Base-by-base conservation (phyloP, 345 rosid genomes). In the Eucalyptus camaldulensis region DNA sequence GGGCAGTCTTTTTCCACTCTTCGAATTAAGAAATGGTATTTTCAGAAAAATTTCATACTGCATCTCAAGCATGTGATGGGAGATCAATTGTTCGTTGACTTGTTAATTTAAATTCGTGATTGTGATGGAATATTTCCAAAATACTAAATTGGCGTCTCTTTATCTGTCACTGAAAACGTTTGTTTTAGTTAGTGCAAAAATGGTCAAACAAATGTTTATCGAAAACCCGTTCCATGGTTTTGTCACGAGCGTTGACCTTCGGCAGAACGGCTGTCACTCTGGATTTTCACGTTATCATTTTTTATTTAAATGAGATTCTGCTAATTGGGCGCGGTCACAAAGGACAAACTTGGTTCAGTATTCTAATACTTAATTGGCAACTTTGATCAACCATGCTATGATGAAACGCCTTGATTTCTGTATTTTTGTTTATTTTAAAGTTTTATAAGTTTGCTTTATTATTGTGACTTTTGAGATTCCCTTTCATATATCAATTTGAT, bases 351-450 rank as follows among this genome's bases (percentile, higher is more conserved):
- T 37, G 83, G 83, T 76, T 0, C 13, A 10, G 83, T 72, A 37
- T 33, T 19, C 58, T 53, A 53, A 19, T 53, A 53, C 58, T 53
- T 5, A 53, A 19, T 53, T 21, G 25, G 25, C 10, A 53, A 53
- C 58, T 53, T 53, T 19, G 58, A 53, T 53, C 24, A 19, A 53
- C 0, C 1, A 53, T 53, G 58, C 58, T 21, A 0, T 0, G 0
- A 53, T 53, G 58, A 8, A 53, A 53, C 0, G 1, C 58, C 58
- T 19, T 53, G 10, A 53, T 3, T 53, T 53, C 5, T 53, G 10
- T 0, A 1, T 53, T 19, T 53, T 19, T 53, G 10, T 53, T 53
- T 53, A 8, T 53, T 53, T 53, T 53, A 8, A 0, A 21, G 25
- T 53, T 53, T 0, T 53, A 53, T 53, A 0, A 21, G 25, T 21